These are phyloP conservation scores for Scheffersomyces amazonensis DNA, from an alignment of 805 yeast genomes.

Conservation along the genomic window DNA sequence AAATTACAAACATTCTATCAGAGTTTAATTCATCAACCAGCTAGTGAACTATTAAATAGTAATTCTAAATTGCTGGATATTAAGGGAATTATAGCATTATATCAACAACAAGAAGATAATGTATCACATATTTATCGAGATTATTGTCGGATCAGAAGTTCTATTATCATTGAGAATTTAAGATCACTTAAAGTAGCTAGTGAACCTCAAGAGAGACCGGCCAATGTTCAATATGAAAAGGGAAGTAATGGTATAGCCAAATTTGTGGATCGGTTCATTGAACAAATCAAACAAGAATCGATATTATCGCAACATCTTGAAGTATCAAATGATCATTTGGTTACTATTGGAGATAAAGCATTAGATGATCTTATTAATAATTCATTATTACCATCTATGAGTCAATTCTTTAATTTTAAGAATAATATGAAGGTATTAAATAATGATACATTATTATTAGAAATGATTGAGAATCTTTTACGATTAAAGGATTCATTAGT, in stretches of 20 bases:
- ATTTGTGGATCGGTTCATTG: conserved; percentile 52
- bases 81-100: conserved; percentile 41
- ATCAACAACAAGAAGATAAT: conserved; percentile 29
- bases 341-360: background rate
- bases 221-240: conserved; percentile 51
- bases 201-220: conserved; percentile 31
- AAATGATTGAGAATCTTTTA: conserved; percentile 44
- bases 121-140: conserved; percentile 13
- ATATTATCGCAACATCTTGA: conserved; percentile 39
- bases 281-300: conserved; percentile 48
- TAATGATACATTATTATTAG: conserved; percentile 30
- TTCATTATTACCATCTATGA: background rate
- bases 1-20: conserved; percentile 42
- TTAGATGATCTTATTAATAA: conserved; percentile 1
- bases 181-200: conserved; percentile 46
- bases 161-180: conserved; percentile 40
- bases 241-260: conserved; percentile 57
- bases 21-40: conserved; percentile 1
- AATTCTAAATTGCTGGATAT: conserved; percentile 34
- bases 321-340: background rate
- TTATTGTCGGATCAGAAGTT: conserved; percentile 19
- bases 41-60: conserved; percentile 20
- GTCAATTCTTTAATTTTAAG: background rate
- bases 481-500: conserved; percentile 15
- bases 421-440: background rate